Evolutionary conservation across 2,329 filamentous ascomycete species (phyloP).

Genomic region (Microsporum canis): DNA sequence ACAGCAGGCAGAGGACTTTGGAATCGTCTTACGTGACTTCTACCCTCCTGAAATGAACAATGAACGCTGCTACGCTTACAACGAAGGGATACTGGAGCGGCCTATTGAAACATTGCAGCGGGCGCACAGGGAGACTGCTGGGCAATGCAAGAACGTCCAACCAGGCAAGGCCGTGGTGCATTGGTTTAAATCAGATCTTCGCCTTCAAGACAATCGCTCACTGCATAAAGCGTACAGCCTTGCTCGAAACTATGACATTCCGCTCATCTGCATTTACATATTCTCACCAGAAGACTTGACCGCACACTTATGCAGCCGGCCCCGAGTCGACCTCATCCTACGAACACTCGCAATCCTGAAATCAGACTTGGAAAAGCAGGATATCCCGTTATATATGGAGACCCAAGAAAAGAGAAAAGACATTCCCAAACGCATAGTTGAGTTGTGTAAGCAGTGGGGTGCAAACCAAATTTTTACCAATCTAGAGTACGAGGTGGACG

Average conservation of each 20-base stretch:
- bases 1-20: background rate
- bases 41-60: slow-evolving; percentile 84
- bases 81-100: slow-evolving; percentile 53
- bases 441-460: slow-evolving; percentile 59
- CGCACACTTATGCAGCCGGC: slow-evolving; percentile 62
- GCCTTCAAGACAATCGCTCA: slow-evolving; percentile 60
- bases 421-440: slow-evolving; percentile 50
- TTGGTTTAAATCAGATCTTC: slow-evolving; percentile 82
- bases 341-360: slow-evolving; percentile 56
- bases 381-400: slow-evolving; percentile 70
- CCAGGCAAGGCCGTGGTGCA: slow-evolving; percentile 59
- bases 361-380: slow-evolving; percentile 53
- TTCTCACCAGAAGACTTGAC: slow-evolving; percentile 74
- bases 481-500: slow-evolving; percentile 85
- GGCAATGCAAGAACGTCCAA: slow-evolving; percentile 41
- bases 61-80: slow-evolving; percentile 63
- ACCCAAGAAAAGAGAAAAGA: slow-evolving; percentile 55
- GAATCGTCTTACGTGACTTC: slow-evolving; percentile 51
- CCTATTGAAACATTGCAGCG: slow-evolving; percentile 59
- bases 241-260: slow-evolving; percentile 56
- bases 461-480: slow-evolving; percentile 69
- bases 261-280: slow-evolving; percentile 66
- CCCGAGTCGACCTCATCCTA: slow-evolving; percentile 70
- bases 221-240: slow-evolving; percentile 55
- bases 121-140: slow-evolving; percentile 51